Base-by-base conservation (phyloP, 306 rosid species). In the Cicer pinnatifidum region DNA sequence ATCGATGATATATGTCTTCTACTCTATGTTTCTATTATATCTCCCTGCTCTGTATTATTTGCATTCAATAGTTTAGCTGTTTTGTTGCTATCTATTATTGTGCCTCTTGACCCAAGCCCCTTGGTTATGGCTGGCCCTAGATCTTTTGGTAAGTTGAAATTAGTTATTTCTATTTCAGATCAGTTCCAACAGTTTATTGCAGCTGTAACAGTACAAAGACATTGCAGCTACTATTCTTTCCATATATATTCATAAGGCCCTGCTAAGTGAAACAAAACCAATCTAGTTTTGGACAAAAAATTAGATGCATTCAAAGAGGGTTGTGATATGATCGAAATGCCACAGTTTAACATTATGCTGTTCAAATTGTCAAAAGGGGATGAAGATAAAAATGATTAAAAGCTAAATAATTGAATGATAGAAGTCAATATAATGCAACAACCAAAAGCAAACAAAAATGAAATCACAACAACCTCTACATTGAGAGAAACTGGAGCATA, bases 401-500 rank as follows among this genome's bases (percentile, higher is more conserved):
- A 78, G 57, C 41, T 19, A 20, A 72, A 75, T n/a, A 71, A 40
- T 6, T 6, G 37, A 71, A 7, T 12, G 71, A 69, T 12, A 63
- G 52, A 76, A 11, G 23, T 51, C 58, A 59, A 60, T 44, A 38
- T 19, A 75, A 71, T 45, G 78, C 33, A 80, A 46, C 20, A 72
- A 67, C 12, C 35, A 28, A 28, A 3, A 6, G 65, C 37, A 76
- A 77, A 69, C 6, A 52, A 59, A 76, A 33, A 73, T 7, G 11
- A 71, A 78, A 43, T 9, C 16, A 47, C 5, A 47, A 79, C 50
- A 79, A 94, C 98, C 96, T 91, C 96, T 20, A 89, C 86, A 76
- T 73, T 58, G 15, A 94, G 87, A 70, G 90, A 75, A 75, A 88
- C 91, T 68, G 96, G 85, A 78, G 89, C 92, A 88, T 89, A 94